Evolutionary conservation across 352 stramenopile genomes (phyloP).

Genomic region (Phytophthora pini): DNA sequence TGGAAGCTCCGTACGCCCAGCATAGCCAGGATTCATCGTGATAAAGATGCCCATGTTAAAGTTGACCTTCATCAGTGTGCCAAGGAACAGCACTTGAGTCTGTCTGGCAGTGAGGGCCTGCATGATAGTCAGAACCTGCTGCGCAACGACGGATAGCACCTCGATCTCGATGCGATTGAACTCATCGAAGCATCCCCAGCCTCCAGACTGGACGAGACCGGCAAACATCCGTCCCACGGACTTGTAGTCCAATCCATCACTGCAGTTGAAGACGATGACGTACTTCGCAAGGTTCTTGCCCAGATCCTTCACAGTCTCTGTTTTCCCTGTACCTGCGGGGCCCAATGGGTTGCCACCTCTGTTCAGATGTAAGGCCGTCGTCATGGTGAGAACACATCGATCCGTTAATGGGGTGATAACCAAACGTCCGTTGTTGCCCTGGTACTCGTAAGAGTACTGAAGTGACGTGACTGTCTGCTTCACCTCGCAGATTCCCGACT

Average conservation of each 20-base stretch:
- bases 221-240: slow-evolving; percentile 94
- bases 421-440: slow-evolving; percentile 88
- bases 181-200: slow-evolving; percentile 96
- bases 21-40: slow-evolving; percentile 94
- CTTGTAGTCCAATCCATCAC: slow-evolving; percentile 95
- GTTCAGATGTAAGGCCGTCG: slow-evolving; percentile 92
- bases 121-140: slow-evolving; percentile 92
- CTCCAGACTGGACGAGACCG: slow-evolving; percentile 92
- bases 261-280: slow-evolving; percentile 96
- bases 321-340: slow-evolving; percentile 94
- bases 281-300: slow-evolving; percentile 95
- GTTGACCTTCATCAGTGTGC: slow-evolving; percentile 86
- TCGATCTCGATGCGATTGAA: slow-evolving; percentile 98
- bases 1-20: slow-evolving; percentile 88
- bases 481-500: slow-evolving; percentile 85
- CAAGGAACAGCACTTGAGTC: slow-evolving; percentile 84
- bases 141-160: slow-evolving; percentile 93
- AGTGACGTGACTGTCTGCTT: slow-evolving; percentile 88
- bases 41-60: slow-evolving; percentile 94
- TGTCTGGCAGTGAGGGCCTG: slow-evolving; percentile 84
- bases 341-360: slow-evolving; percentile 92
- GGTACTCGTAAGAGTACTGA: slow-evolving; percentile 89
- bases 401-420: slow-evolving; percentile 95
- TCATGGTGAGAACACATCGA: slow-evolving; percentile 94
- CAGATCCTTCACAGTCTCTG: slow-evolving; percentile 95